phyloP scores from a whole-genome alignment of 345 rosid genomes.

The Hevea brasiliensis region DNA sequence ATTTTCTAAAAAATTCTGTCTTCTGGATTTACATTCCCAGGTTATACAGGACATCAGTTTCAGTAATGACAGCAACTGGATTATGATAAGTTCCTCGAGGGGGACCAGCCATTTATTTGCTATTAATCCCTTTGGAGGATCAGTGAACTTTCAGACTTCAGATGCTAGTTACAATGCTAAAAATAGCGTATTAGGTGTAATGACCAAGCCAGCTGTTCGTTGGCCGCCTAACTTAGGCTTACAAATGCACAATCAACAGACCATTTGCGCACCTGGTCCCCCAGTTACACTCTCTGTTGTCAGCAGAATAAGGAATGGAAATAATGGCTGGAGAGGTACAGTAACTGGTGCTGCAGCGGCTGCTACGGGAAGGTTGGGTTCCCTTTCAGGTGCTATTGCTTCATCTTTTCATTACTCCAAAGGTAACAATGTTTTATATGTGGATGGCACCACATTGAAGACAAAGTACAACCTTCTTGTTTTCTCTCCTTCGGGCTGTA shows the following conservation, averaged over 20 bases:
- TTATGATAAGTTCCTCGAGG: constrained; percentile 88
- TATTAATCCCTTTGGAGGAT: constrained; percentile 59
- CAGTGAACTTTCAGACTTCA: constrained; percentile 37
- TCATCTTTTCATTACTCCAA: constrained; percentile 67
- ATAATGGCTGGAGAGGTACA: constrained; percentile 76
- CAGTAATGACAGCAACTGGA: constrained; percentile 81
- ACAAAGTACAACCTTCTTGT: constrained; percentile 66
- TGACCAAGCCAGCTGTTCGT: constrained; percentile 37
- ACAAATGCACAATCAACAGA: constrained; percentile 36
- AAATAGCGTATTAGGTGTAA: constrained; percentile 30
- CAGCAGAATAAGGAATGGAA: constrained; percentile 78
- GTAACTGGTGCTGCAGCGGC: constrained; percentile 80
- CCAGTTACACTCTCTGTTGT: constrained; percentile 73
- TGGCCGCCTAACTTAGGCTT: constrained; percentile 39
- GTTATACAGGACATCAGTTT: constrained; percentile 93
- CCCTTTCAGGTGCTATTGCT: constrained; percentile 68
- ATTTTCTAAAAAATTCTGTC: not conserved
- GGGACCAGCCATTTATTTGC: constrained; percentile 96
- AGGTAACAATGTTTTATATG: constrained; percentile 36
- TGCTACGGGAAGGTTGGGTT: constrained; percentile 73
- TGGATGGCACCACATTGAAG: constrained; percentile 34
- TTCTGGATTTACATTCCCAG: constrained; percentile 40
- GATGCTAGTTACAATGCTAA: constrained; percentile 35
- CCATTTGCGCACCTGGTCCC: constrained; percentile 44
- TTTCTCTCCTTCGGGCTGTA: constrained; percentile 75